Conservation (phyloP, 148 eudicot species). For the Cornus kousa region DNA sequence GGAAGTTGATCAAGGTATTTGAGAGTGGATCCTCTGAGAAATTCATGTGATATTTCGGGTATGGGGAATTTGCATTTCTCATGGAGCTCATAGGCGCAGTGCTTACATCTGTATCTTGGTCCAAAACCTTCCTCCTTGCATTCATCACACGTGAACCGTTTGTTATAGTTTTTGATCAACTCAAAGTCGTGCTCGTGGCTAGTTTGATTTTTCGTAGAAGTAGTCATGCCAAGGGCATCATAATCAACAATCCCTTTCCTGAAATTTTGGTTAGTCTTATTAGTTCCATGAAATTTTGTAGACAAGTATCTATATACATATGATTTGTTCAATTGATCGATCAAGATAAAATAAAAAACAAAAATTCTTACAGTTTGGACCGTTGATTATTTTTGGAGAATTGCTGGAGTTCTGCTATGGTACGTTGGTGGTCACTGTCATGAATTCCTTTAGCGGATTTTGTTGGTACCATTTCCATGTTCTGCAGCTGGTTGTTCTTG, state of each 20-base stretch:
- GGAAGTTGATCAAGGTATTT: neutral
- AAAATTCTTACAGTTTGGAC: neutral
- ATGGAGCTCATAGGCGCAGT: constrained; percentile 11
- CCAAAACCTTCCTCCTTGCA: constrained; percentile 16
- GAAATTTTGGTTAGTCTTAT: too few relatives aligned
- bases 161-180: neutral
- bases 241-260: too few relatives aligned
- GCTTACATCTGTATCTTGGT: constrained; percentile 11
- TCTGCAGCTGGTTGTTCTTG: neutral
- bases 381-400: neutral
- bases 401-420: neutral
- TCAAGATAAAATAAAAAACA: too few relatives aligned
- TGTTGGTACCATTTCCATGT: neutral
- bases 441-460: neutral
- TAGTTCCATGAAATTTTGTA: too few relatives aligned
- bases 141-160: constrained; percentile 10
- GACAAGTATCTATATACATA: too few relatives aligned
- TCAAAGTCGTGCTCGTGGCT: neutral
- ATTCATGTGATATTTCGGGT: neutral
- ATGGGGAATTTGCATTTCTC: constrained; percentile 5
- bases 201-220: too few relatives aligned
- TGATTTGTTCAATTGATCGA: too few relatives aligned
- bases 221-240: too few relatives aligned
- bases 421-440: neutral
- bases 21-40: neutral